Evolutionary conservation across 768 basidiomycete species (phyloP).

Genomic region (Amanita fuliginea): DNA sequence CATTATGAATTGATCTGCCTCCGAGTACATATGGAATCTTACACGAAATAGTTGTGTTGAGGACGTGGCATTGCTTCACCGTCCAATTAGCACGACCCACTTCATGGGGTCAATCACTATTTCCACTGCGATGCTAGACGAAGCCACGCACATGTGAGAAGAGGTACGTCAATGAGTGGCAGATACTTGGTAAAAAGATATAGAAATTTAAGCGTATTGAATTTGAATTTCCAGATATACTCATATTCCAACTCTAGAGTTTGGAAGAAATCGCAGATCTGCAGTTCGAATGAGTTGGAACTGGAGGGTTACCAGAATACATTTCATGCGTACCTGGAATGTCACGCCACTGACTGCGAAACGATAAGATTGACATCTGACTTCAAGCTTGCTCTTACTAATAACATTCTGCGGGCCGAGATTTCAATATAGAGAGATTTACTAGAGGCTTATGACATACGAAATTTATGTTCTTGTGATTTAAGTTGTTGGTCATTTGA

Average conservation of each 20-base stretch:
- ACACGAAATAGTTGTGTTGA: not conserved
- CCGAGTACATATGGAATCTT: not conserved
- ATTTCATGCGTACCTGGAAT: not conserved
- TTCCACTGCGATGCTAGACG: not conserved
- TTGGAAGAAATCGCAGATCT: slow-evolving; percentile 14
- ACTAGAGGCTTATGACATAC: too few species aligned
- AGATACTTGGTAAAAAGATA: slow-evolving; percentile 17
- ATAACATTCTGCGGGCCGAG: not conserved
- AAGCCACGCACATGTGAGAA: slow-evolving; percentile 11
- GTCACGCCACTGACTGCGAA: not conserved
- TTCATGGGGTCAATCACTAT: not conserved
- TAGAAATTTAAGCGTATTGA: slow-evolving; percentile 14
- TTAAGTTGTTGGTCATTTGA: too few species aligned
- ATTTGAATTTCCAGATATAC: slow-evolving; percentile 14
- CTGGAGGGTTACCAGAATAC: not conserved
- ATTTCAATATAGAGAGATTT: too few species aligned
- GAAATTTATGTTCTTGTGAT: too few species aligned
- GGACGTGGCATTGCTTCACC: not conserved
- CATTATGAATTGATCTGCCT: not conserved
- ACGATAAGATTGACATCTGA: not conserved
- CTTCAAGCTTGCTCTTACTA: not conserved
- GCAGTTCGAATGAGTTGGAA: not conserved
- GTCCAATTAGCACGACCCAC: not conserved
- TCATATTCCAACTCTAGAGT: slow-evolving; percentile 14
- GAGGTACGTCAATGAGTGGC: slow-evolving; percentile 13